phyloP scores from a whole-genome alignment of 2,329 filamentous ascomycete genomes.

The Trichoderma aggressivum region DNA sequence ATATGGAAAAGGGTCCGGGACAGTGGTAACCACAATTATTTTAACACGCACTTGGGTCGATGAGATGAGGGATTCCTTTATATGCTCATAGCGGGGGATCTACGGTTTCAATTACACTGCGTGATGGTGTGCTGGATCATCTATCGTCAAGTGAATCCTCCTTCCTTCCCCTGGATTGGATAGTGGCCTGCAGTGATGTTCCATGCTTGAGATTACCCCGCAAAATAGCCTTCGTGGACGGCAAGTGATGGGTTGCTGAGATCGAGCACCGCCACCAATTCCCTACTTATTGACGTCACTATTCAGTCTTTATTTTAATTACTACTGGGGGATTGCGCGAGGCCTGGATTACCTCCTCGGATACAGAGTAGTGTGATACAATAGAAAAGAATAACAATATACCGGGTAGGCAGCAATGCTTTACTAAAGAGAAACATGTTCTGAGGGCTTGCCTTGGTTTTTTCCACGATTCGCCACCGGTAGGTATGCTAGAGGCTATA shows the following conservation, averaged over 20 bases:
- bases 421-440: too few species aligned
- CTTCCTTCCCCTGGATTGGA: neutral
- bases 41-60: neutral
- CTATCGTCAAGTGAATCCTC: conserved; percentile 1
- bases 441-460: too few species aligned
- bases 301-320: neutral
- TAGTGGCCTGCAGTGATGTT: neutral
- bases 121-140: neutral
- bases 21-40: neutral
- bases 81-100: neutral
- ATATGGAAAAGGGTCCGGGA: neutral
- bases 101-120: neutral
- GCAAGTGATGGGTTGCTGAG: neutral
- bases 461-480: too few species aligned
- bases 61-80: neutral
- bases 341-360: neutral
- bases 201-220: neutral
- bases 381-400: neutral
- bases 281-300: conserved; percentile 1
- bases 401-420: too few species aligned
- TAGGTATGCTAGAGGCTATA: too few species aligned
- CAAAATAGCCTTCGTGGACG: conserved; percentile 3
- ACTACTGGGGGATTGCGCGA: neutral
- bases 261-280: neutral
- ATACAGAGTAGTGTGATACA: neutral